phyloP scores from a whole-genome alignment of 2,329 filamentous ascomycete genomes.

The Blumeria graminis region DNA sequence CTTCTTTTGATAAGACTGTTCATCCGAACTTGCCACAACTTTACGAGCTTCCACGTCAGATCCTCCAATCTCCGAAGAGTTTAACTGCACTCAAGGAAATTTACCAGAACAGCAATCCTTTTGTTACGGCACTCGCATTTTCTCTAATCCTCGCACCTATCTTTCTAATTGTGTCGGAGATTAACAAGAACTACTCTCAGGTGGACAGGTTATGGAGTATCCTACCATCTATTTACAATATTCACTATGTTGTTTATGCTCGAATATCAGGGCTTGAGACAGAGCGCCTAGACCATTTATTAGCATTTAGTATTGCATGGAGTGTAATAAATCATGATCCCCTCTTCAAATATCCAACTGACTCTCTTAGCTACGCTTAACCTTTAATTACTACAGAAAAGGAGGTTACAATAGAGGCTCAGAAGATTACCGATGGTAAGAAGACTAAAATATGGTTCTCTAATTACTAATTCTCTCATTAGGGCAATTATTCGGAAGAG shows the following conservation, averaged over 20 bases:
- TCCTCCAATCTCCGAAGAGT: slow-evolving; percentile 34
- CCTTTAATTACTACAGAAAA: slow-evolving; percentile 91
- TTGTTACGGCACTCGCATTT: slow-evolving; percentile 49
- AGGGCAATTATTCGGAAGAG: slow-evolving; percentile 48
- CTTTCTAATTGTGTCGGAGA: slow-evolving; percentile 54
- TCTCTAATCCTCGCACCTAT: slow-evolving; percentile 46
- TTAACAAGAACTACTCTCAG: slow-evolving; percentile 92
- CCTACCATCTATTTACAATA: slow-evolving; percentile 64
- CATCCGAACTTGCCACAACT: slow-evolving; percentile 50
- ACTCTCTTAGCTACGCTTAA: slow-evolving; percentile 42
- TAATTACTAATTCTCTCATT: background rate
- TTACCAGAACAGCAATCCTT: slow-evolving; percentile 68
- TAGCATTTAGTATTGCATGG: slow-evolving; percentile 53
- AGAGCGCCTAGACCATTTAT: slow-evolving; percentile 44
- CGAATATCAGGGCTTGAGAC: slow-evolving; percentile 48
- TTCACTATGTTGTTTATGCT: slow-evolving; percentile 67
- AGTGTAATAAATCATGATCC: slow-evolving; percentile 29
- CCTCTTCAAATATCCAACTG: slow-evolving; percentile 1
- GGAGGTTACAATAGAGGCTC: slow-evolving; percentile 74
- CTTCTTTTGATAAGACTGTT: slow-evolving; percentile 51
- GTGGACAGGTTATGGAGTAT: slow-evolving; percentile 85
- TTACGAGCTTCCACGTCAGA: slow-evolving; percentile 39
- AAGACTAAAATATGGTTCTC: background rate
- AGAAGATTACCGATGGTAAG: slow-evolving; percentile 77
- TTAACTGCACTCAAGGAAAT: slow-evolving; percentile 39